Evolutionary conservation across 2,329 filamentous ascomycete species (phyloP).

Genomic region (Eutypa lata): DNA sequence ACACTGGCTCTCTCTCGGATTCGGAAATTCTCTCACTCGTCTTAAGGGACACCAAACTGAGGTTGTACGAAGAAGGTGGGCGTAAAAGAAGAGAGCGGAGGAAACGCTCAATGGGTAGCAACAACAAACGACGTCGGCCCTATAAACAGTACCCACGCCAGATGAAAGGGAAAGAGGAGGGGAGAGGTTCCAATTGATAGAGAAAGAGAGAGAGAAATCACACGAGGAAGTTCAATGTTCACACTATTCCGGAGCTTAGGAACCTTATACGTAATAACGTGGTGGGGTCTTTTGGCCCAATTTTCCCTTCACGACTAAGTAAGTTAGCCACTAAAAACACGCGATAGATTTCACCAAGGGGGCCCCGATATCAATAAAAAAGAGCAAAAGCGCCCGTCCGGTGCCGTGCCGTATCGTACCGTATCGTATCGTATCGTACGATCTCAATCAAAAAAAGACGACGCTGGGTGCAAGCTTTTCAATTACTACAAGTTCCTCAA

Average conservation of each 20-base stretch:
- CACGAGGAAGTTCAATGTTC: background rate
- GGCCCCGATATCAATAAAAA: background rate
- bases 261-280: background rate
- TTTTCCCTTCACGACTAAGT: background rate
- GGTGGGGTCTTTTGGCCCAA: background rate
- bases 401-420: too few relatives aligned
- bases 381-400: too few relatives aligned
- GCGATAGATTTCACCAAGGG: background rate
- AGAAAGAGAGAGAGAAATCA: too few relatives aligned
- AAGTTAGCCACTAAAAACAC: background rate
- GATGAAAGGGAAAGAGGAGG: background rate
- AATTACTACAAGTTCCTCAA: too few relatives aligned
- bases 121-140: background rate
- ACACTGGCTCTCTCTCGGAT: background rate
- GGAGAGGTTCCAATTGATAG: background rate
- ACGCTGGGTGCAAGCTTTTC: too few relatives aligned
- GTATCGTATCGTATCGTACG: too few relatives aligned
- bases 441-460: too few relatives aligned
- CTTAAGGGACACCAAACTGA: too few relatives aligned
- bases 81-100: too few relatives aligned
- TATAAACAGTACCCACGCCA: too few relatives aligned
- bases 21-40: slow-evolving; percentile 2
- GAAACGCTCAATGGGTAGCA: background rate
- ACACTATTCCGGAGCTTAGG: background rate
- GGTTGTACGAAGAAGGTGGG: too few relatives aligned